Evolutionary conservation across 2,329 filamentous ascomycete species (phyloP), one percentile per base, ranked within the genome.

Genomic region (Elsinoe arachidis): DNA sequence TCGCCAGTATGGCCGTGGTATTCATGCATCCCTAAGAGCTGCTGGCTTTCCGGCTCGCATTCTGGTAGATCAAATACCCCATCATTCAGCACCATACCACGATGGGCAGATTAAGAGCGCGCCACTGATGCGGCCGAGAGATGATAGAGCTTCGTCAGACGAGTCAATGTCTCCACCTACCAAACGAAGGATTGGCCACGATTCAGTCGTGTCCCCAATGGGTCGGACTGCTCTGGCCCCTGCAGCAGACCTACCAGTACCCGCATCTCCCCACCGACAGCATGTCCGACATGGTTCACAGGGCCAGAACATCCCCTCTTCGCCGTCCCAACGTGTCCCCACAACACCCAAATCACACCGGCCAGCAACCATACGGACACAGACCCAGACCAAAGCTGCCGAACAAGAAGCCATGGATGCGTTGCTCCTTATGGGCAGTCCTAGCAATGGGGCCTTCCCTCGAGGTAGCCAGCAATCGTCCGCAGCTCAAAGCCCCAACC

Each of bases 371-470:
- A 72, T 87, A 3, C 83, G 84, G 60, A 87, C 86, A 30, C 84
- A 85, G 0, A 85, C 84, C 57, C 85, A 88, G 61, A 83, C 83
- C 19, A 74, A 81, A 7, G 81, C 87, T 60, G 77, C 76, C 54
- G 88, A 93, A 67, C 87, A 90, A 66, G 88, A 92, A 65, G 88
- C 88, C 5, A 83, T 92, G 47, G 88, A 91, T 67, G 86, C 87
- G 0, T 72, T 93, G 21, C 75, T 92, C 23, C 90, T 91, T 66
- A 87, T 93, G 83, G 90, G 87, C 65, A 56, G 54, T 49, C 54
- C 54, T 2, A 55, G 53, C 37, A 41, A 55, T 14, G 53, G 53
- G 12, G 54, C 43, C n/a, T 56, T 56, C 33, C 54, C 54, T n/a
- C 12, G 23, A n/a, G 41, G 54, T n/a, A 46, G 43, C 33, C 43